Conservation (phyloP, 2,329 filamentous ascomycete species). For the Fusarium bulbicola region DNA sequence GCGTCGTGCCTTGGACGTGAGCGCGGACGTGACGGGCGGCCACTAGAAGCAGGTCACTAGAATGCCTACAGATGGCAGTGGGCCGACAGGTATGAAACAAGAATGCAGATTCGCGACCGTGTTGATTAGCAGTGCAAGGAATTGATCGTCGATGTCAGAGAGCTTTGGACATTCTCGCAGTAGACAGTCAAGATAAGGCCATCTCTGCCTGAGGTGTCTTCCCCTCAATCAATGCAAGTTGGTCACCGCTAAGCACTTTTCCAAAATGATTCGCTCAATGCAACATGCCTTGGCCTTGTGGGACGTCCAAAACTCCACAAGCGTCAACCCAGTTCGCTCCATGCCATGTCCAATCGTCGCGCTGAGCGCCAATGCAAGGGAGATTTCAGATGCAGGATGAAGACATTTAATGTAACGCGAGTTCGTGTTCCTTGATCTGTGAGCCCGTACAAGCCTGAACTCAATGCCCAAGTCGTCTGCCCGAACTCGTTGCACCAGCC, state of each 20-base stretch:
- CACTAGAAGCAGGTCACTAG: neutral
- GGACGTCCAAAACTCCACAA: constrained; percentile 27
- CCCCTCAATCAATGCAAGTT: constrained; percentile 18
- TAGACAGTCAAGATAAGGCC: neutral
- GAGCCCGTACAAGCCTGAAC: neutral
- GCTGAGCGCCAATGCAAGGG: constrained; percentile 38
- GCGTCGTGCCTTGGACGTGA: constrained; percentile 29
- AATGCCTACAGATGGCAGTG: neutral
- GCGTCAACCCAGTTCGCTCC: constrained; percentile 18
- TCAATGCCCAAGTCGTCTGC: neutral
- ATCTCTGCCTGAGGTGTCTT: constrained; percentile 25
- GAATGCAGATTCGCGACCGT: constrained; percentile 16
- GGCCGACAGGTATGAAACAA: constrained; percentile 1
- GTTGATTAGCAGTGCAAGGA: neutral
- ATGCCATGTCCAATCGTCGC: constrained; percentile 35
- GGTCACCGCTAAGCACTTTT: constrained; percentile 28
- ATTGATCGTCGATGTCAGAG: neutral
- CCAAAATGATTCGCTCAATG: constrained; percentile 21
- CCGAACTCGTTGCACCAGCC: neutral
- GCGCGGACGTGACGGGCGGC: constrained; percentile 11
- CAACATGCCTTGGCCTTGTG: constrained; percentile 22
- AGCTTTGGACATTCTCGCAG: neutral
- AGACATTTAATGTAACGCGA: neutral
- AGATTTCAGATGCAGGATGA: constrained; percentile 11
- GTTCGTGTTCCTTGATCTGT: neutral